phyloP scores from a whole-genome alignment of 176 grass and related monocot genomes.

The Secale cereale region DNA sequence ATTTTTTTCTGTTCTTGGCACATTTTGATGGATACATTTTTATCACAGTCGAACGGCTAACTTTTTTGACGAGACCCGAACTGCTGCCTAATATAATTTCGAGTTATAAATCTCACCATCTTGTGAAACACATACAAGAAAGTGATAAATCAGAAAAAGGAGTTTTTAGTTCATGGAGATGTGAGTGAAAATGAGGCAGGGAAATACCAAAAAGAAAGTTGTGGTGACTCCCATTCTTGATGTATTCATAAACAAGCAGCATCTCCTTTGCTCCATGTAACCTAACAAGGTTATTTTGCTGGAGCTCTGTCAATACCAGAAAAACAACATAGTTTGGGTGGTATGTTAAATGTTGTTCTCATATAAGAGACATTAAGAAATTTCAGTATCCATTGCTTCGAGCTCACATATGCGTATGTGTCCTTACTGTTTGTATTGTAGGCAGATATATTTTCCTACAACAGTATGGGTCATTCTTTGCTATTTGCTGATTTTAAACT shows the following conservation, averaged over 20 bases:
- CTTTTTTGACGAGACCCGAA: background rate
- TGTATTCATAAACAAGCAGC: slow-evolving; percentile 37
- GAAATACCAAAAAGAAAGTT: slow-evolving; percentile 32
- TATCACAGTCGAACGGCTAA: background rate
- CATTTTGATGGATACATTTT: background rate
- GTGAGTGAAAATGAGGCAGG: background rate
- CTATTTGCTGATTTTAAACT: too few relatives aligned
- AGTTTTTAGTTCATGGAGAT: background rate
- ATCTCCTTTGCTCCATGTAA: slow-evolving; percentile 33
- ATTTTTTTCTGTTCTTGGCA: too few relatives aligned
- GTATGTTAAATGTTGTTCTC: too few relatives aligned
- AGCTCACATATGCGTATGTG: background rate
- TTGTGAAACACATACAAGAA: background rate
- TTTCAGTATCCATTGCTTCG: too few relatives aligned
- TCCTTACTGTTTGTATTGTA: too few relatives aligned
- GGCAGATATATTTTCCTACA: too few relatives aligned
- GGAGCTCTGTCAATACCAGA: slow-evolving; percentile 30
- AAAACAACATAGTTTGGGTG: too few relatives aligned
- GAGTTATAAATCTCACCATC: background rate
- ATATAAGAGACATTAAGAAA: too few relatives aligned
- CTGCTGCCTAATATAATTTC: background rate
- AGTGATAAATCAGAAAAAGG: background rate
- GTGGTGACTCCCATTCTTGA: slow-evolving; percentile 33
- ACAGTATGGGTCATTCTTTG: too few relatives aligned
- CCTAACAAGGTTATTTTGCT: slow-evolving; percentile 53